Base-by-base conservation (phyloP, 73 alveolate genomes). In the Paramecium primaurelia region DNA sequence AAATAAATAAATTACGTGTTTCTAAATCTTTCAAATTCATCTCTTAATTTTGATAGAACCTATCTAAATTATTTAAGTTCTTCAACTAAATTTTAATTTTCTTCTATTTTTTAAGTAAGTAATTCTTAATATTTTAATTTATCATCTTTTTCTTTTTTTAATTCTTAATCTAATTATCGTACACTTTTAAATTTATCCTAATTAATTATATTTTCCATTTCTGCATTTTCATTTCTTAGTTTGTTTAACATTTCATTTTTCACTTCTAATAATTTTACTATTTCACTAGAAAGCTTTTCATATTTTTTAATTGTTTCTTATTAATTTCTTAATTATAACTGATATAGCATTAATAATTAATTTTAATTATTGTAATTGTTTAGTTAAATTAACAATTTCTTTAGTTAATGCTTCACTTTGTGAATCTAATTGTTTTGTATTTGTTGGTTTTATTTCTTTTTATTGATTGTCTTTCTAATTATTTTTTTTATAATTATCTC, bases 201-300 rank as follows among this genome's bases (percentile, higher is more conserved):
- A 71, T 89, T 89, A 10, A 89, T 45, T 0, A 89, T 64, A 8
- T 71, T 58, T 26, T 92, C 86, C 32, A 89, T 20, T 44, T 89
- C 94, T 7, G 92, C 94, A 69, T 71, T 83, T 54, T 89, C 94
- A 58, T 71, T 68, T 71, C 94, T 89, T 45, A 89, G 4, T 71
- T 71, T 89, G 22, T 89, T 60, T 16, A 89, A 36, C 94, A 73
- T 71, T 89, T 89, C 94, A 89, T 89, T 89, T 47, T 89, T 89
- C 14, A 89, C 94, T 12, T 89, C 94, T 14, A 89, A 44, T 45
- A 45, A 4, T 30, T 71, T 89, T 28, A 59, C 77, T 83, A 71
- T n/a, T 38, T 89, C 94, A 5, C 40, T 16, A 45, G 45, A 45
- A 0, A 71, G 92, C 45, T 89, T 89, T 49, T 64, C 58, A 18